Evolutionary conservation across 1,139 yeast species (phyloP), one percentile per base, ranked within the genome.

Genomic region (Lodderomyces margitis): DNA sequence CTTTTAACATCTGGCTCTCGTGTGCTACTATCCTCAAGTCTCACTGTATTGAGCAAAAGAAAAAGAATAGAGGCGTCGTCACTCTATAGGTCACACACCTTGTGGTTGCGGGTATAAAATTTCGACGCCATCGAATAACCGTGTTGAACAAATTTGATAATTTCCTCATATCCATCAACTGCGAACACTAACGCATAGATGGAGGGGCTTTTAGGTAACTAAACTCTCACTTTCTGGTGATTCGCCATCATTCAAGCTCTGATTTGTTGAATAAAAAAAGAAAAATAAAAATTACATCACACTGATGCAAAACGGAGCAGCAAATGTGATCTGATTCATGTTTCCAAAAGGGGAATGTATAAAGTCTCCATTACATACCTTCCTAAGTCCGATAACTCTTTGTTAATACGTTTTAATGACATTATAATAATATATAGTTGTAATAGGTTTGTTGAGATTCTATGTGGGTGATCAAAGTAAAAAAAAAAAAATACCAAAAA

Each of bases 371-470:
- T 8, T 25, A 83, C 92, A 69, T 78, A 84, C 92, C 87, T 83
- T 66, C 96, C 96, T 62, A 91, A 79, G 70, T 91, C 98, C 57
- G 86, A 84, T 61, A 91, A 80, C 73, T 91, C 98, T 74, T 91
- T 91, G 74, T 87, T 87, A 62, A 91, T 89, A 80, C 98, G 91
- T 73, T 91, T 91, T 60, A 82, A 79, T 58, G 96, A 89, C 95
- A 87, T 87, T 48, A 36, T 27, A n/a, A 28, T 15, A 21, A 23
- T 35, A 23, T 35, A 11, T 35, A 15, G 11, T 21, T 19, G 20
- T 36, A 36, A 38, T 44, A 42, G 43, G 41, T 37, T 40, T 40
- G 40, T 30, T 11, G 32, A 11, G n/a, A 11, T 16, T 30, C 16
- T 32, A 11, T 32, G 35, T 32, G 23, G 17, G 6, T 16, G n/a